Conservation (phyloP, 169 alveolate species). For the Eimeria tenella region DNA sequence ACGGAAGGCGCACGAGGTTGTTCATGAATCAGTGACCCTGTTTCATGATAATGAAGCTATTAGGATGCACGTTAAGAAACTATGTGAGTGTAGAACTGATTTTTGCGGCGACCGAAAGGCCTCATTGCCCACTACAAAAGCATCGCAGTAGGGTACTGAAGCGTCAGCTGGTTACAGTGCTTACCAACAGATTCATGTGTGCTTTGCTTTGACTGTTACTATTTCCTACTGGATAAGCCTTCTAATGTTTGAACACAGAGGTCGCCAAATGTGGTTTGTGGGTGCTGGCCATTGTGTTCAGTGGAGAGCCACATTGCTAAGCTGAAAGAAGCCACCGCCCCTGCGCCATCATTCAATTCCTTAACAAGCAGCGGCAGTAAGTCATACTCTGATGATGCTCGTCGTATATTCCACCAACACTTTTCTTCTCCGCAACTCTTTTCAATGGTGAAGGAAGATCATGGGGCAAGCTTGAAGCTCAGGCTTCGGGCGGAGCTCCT, state of each 20-base stretch:
- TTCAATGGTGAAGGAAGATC: not conserved
- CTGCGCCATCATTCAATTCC: constrained; percentile 40
- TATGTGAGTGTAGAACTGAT: not conserved
- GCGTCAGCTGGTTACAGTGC: too few species aligned
- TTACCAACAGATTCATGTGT: not conserved
- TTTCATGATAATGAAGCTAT: not conserved
- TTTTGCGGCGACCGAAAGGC: too few species aligned
- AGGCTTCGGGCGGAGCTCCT: constrained; percentile 31
- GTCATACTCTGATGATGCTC: constrained; percentile 17
- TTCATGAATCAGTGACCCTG: not conserved
- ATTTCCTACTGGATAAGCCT: too few species aligned
- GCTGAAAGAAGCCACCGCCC: constrained; percentile 4
- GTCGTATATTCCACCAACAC: not conserved
- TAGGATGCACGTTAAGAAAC: not conserved
- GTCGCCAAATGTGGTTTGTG: too few species aligned
- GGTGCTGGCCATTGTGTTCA: not conserved
- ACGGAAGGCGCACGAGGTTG: constrained; percentile 10
- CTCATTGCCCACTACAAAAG: not conserved
- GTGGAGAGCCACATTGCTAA: not conserved
- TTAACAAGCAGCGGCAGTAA: constrained; percentile 32
- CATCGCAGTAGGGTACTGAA: not conserved
- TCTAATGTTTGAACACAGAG: too few species aligned
- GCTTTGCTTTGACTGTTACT: not conserved
- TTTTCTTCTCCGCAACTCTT: not conserved
- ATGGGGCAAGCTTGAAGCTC: not conserved